Conservation (phyloP, 2,329 filamentous ascomycete species). For the Colletotrichum sp. region DNA sequence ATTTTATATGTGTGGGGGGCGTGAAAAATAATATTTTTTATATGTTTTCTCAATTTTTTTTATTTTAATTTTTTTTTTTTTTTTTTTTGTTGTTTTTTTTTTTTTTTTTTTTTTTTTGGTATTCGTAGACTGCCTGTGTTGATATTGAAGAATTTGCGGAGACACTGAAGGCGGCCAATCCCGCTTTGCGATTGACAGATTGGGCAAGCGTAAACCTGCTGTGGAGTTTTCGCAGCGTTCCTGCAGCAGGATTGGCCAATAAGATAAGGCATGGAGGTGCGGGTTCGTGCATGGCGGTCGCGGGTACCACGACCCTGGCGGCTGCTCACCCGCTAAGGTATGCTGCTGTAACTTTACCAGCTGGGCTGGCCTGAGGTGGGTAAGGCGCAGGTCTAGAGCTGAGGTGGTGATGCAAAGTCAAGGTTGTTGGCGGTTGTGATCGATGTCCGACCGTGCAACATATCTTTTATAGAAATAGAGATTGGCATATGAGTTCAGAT, state of each 20-base stretch:
- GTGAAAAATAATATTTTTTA: no score
- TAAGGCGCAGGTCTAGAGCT: background rate
- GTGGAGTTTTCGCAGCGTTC: background rate
- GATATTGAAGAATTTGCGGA: background rate
- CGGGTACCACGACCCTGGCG: background rate
- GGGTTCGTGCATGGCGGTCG: background rate
- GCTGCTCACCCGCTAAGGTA: background rate
- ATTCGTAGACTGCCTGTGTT: background rate
- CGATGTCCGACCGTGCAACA: background rate
- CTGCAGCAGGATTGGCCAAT: background rate
- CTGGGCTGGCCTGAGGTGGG: background rate
- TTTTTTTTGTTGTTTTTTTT: no score
- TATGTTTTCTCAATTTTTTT: no score
- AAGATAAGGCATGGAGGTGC: background rate
- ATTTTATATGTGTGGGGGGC: no score
- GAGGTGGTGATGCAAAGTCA: background rate
- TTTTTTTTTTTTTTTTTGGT: background rate
- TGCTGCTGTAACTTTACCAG: background rate
- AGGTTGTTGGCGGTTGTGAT: background rate
- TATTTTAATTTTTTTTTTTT: no score
- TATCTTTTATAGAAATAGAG: background rate
- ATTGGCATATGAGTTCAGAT: background rate
- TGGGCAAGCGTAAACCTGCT: background rate
- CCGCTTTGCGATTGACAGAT: background rate
- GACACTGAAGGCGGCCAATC: background rate